These are phyloP conservation scores for Paramecium caudatum DNA, from an alignment of 73 alveolate genomes.

Conservation along the genomic window DNA sequence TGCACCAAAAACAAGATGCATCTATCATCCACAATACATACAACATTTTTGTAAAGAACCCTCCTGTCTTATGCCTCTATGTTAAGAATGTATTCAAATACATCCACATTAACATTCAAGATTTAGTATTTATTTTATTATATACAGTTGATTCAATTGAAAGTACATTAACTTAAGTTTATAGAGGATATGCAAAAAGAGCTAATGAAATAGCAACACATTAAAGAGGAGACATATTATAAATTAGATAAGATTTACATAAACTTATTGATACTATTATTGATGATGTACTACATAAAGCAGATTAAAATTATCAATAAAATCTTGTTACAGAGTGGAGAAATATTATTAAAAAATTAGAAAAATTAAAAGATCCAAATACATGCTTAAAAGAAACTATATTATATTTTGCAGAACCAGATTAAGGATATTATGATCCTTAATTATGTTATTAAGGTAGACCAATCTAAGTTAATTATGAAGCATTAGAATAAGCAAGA, in stretches of 20 bases:
- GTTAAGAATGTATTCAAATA: neutral
- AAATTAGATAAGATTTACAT: neutral
- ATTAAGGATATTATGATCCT: neutral
- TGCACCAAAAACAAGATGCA: neutral
- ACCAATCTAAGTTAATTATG: neutral
- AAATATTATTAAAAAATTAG: neutral
- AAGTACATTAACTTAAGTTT: neutral
- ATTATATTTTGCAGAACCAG: neutral
- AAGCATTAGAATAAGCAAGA: neutral
- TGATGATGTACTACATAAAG: slow-evolving; percentile 13
- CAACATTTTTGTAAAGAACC: neutral
- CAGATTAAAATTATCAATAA: neutral
- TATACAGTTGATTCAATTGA: neutral
- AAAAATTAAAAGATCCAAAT: slow-evolving; percentile 11
- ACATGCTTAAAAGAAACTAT: neutral
- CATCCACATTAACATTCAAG: slow-evolving; percentile 37
- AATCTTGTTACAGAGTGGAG: neutral
- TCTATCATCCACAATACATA: slow-evolving; percentile 1
- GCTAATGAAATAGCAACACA: slow-evolving; percentile 41
- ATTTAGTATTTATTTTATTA: neutral
- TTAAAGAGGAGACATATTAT: neutral
- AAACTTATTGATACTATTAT: neutral
- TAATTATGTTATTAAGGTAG: neutral
- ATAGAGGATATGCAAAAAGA: slow-evolving; percentile 28
- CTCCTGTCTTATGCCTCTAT: neutral